Evolutionary conservation across 805 yeast genomes (phyloP), one percentile per base, ranked within the genome.

Genomic region (Saccharomycopsis capsularis): DNA sequence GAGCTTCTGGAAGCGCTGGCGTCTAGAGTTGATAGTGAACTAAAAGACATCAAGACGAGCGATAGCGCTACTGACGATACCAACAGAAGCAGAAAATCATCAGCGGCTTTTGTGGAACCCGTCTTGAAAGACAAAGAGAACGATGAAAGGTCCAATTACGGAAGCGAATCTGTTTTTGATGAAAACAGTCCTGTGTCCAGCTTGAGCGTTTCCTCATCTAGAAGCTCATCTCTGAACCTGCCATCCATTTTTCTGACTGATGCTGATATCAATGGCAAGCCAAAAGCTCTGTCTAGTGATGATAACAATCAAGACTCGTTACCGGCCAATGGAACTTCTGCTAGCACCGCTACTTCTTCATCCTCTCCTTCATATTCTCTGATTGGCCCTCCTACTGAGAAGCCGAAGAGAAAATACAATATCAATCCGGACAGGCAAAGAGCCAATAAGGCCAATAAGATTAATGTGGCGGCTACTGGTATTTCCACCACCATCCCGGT

Each of bases 401-500:
- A 45, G 29, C 54, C 54, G 9, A 40, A 40, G 29, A 48, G 48
- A 35, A 51, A 51, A 27, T 51, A 51, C 42, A 51, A 51, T 36
- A 43, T 40, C 25, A 50, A 50, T 35, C 57, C 59, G 37, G 60
- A 57, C 42, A 62, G 60, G 54, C 54, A 60, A 5, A 57, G 60
- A 3, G 59, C 58, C 19, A 67, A 81, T 46, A 75, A 74, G 23
- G 78, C 79, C 23, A 73, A 76, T 46, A 48, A 48, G 39, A 43
- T 51, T 13, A 51, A 51, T 42, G 52, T 51, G 13, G 55, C 55
- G 5, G 85, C 85, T 2, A 79, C 85, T 36, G 86, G 88, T 43
- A 81, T 85, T 35, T 81, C 90, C 13, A 82, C 89, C 40, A 76
- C 85, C 2, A 83, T 85, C 50, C 93, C 93, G 1, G 85, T 85